A percentile compares a stretch with the other conserved stretches of the same genome.
phyloP scores from a whole-genome alignment of 2,329 filamentous ascomycete species.

The Curvularia verruculosa region DNA sequence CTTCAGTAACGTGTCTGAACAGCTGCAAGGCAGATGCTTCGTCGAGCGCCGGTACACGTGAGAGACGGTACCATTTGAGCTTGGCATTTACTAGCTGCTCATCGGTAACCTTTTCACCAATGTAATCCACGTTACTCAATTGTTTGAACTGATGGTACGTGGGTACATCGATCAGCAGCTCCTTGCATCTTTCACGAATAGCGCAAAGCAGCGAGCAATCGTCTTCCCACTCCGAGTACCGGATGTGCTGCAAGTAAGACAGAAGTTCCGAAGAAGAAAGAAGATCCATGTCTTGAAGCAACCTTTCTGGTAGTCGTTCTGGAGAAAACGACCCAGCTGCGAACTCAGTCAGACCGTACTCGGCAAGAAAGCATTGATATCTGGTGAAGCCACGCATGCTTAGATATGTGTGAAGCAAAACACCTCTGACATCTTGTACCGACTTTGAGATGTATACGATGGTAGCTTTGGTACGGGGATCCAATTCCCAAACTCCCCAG shows the following conservation, averaged over 20 bases:
- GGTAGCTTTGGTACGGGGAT: conserved; percentile 33
- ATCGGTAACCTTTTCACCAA: conserved; percentile 36
- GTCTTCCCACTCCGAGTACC: conserved; percentile 41
- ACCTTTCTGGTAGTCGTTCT: conserved; percentile 30
- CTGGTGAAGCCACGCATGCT: conserved; percentile 42
- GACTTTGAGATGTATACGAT: conserved; percentile 48
- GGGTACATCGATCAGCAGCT: conserved; percentile 45
- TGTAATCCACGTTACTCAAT: conserved; percentile 46
- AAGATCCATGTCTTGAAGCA: conserved; percentile 43
- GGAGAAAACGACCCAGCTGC: conserved; percentile 11
- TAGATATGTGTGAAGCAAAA: conserved; percentile 44
- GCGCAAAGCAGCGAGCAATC: conserved; percentile 38
- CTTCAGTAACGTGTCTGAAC: conserved; percentile 40
- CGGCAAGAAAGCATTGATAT: conserved; percentile 46
- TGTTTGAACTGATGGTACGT: conserved; percentile 46
- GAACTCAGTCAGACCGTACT: conserved; percentile 34
- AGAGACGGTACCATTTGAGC: conserved; percentile 47
- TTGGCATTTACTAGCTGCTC: conserved; percentile 40
- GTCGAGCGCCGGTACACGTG: conserved; percentile 31
- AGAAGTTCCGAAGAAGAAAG: conserved; percentile 45
- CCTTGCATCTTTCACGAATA: conserved; percentile 38
- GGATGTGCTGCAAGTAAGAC: conserved; percentile 43
- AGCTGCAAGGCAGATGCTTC: conserved; percentile 34
- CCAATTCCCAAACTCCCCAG: conserved; percentile 46
- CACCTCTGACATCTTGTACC: conserved; percentile 37